These are phyloP conservation scores for Scutellaria baicalensis DNA, from an alignment of 257 asterid species.

Conservation along the genomic window DNA sequence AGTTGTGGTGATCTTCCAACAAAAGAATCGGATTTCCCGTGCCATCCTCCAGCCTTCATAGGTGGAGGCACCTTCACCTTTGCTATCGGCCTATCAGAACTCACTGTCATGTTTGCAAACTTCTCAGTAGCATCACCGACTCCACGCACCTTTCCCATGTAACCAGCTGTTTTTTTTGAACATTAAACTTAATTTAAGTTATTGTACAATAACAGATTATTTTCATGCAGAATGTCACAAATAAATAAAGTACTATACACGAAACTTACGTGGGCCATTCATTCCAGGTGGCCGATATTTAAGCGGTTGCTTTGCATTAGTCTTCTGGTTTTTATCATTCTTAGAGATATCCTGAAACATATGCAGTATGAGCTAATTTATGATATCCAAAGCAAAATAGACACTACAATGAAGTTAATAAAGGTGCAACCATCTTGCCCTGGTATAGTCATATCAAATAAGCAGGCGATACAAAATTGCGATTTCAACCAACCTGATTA, in stretches of 20 bases:
- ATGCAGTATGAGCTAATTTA: not conserved
- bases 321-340: constrained; percentile 34
- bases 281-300: constrained; percentile 70
- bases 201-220: not conserved
- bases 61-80: constrained; percentile 48
- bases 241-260: not conserved
- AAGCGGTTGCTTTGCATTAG: constrained; percentile 46
- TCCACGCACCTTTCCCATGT: constrained; percentile 27
- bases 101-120: constrained; percentile 42
- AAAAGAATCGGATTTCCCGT: constrained; percentile 36
- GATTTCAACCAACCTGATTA: constrained; percentile 38
- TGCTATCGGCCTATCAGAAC: constrained; percentile 28
- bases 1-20: constrained; percentile 51
- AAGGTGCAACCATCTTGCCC: not conserved
- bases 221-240: not conserved
- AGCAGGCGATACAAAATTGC: not conserved
- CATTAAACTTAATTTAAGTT: not conserved
- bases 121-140: constrained; percentile 47
- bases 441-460: not conserved
- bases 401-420: not conserved
- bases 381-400: not conserved
- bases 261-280: constrained; percentile 55
- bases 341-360: constrained; percentile 28
- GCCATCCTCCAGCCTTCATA: constrained; percentile 90
- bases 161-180: constrained; percentile 20